Base-by-base conservation (phyloP, 2,329 filamentous ascomycete species). In the Monosporascus sp. region DNA sequence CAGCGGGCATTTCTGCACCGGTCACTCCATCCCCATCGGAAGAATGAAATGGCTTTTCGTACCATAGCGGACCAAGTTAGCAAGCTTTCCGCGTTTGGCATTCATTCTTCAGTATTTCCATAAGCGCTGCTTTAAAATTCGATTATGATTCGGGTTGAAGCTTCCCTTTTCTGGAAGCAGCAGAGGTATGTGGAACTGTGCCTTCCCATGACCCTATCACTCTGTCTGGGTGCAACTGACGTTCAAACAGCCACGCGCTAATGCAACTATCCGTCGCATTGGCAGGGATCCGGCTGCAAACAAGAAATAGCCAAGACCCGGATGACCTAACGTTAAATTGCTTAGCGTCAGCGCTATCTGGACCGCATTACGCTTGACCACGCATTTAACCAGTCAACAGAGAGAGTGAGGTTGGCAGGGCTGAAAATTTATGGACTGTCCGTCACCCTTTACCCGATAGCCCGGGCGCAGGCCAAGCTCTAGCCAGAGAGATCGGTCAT, bases 161-260 rank as follows among this genome's bases (percentile, higher is more conserved):
- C 5, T 35, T 35, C 4, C 17, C 37, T 39, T n/a, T 3, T 18
- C 37, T 18, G 15, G 17, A 39, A 18, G 37, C 18, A 7, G 15
- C 37, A n/a, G 37, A 39, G 37, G 17, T 18, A 17, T 39, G 17
- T 18, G 15, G 17, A 17, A 39, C 8, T 3, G 17, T 18, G 15
- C 17, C 37, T 18, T 39, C 6, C 37, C 20, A 25, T 11, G 11
- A 18, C 20, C 11, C 14, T 46, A 25, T 41, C 6, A 8, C 38
- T 18, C 38, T 41, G 7, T 8, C 38, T 41, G 11, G 11, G 39
- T 43, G 20, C 39, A 43, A 57, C 56, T 60, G 62, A 63, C 57
- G 61, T 66, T 62, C 65, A 66, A 67, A 66, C 65, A 66, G 63
- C 52, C 61, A 59, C 52, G 36, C 50, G 54, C 65, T 67, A 66